A percentile compares a stretch with the other conserved stretches of the same genome.
These are phyloP conservation scores for Ophiostoma himal-ulmi DNA, from an alignment of 2,329 filamentous ascomycete genomes.

Conservation along the genomic window DNA sequence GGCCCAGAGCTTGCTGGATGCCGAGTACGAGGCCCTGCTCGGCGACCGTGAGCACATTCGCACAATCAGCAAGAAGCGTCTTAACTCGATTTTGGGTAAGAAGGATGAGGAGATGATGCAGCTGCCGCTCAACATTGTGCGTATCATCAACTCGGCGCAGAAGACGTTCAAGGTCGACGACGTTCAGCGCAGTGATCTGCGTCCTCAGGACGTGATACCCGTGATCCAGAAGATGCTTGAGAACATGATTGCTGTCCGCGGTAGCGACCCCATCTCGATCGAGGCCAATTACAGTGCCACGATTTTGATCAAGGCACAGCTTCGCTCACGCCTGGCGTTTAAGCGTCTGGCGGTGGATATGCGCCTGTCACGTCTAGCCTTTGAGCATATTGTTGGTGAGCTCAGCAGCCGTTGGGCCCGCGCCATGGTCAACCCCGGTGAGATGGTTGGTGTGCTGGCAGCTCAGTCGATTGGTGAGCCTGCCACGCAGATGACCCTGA, in stretches of 20 bases:
- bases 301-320: slow-evolving; percentile 82
- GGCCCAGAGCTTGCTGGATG: slow-evolving; percentile 78
- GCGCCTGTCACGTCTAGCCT: slow-evolving; percentile 81
- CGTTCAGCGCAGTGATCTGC: slow-evolving; percentile 77
- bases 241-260: slow-evolving; percentile 78
- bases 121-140: slow-evolving; percentile 82
- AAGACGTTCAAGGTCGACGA: slow-evolving; percentile 87
- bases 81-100: slow-evolving; percentile 36
- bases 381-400: slow-evolving; percentile 87
- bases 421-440: slow-evolving; percentile 81
- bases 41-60: slow-evolving; percentile 73
- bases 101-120: slow-evolving; percentile 83
- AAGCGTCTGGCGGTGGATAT: slow-evolving; percentile 85
- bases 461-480: slow-evolving; percentile 98
- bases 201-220: slow-evolving; percentile 80
- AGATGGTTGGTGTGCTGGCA: slow-evolving; percentile 97
- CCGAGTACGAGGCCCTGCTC: slow-evolving; percentile 74
- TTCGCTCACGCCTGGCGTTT: slow-evolving; percentile 85
- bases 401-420: slow-evolving; percentile 83
- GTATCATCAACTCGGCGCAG: slow-evolving; percentile 86
- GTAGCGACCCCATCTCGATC: slow-evolving; percentile 69
- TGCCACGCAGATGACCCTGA: slow-evolving; percentile 97
- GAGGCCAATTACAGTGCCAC: slow-evolving; percentile 89
- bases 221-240: slow-evolving; percentile 69
- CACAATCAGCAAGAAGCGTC: slow-evolving; percentile 49